These are phyloP conservation scores for Mycena metata DNA, from an alignment of 768 basidiomycete species.

Conservation along the genomic window DNA sequence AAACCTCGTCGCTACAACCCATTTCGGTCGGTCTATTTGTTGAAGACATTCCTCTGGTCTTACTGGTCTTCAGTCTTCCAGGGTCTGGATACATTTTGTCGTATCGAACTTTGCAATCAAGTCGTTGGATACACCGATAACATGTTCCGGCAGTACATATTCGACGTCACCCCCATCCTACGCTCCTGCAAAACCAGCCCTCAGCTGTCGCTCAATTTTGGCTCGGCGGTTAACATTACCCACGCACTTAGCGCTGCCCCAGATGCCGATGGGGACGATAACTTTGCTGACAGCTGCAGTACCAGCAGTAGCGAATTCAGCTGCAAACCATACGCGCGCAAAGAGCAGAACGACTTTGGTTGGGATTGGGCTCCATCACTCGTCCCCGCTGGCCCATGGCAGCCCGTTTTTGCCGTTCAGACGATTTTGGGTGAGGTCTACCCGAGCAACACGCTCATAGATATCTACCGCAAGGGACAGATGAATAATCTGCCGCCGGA, in stretches of 20 bases:
- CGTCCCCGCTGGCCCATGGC: constrained; percentile 29
- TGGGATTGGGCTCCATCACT: constrained; percentile 31
- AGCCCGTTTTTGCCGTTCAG: constrained; percentile 29
- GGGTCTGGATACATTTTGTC: constrained; percentile 27
- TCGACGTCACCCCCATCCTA: constrained; percentile 25
- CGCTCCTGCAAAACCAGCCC: constrained; percentile 15
- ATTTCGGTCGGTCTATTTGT: neutral
- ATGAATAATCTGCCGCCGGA: constrained; percentile 23
- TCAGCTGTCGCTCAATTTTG: constrained; percentile 21
- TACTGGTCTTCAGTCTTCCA: constrained; percentile 13
- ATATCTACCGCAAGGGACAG: constrained; percentile 33
- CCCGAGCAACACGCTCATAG: constrained; percentile 27
- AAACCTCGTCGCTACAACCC: constrained; percentile 1
- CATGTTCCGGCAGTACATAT: constrained; percentile 28
- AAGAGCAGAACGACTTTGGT: constrained; percentile 30
- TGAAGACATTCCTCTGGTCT: too few relatives aligned
- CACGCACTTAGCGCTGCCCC: constrained; percentile 24
- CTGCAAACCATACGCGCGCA: constrained; percentile 33
- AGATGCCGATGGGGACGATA: constrained; percentile 19
- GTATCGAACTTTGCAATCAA: constrained; percentile 27
- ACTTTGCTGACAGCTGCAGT: constrained; percentile 31
- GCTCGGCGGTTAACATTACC: constrained; percentile 28
- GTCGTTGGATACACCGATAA: constrained; percentile 28
- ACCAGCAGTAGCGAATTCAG: constrained; percentile 25
- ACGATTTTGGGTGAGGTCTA: constrained; percentile 18